Conservation (phyloP, 2,329 filamentous ascomycete species). For the Zasmidium angulare region DNA sequence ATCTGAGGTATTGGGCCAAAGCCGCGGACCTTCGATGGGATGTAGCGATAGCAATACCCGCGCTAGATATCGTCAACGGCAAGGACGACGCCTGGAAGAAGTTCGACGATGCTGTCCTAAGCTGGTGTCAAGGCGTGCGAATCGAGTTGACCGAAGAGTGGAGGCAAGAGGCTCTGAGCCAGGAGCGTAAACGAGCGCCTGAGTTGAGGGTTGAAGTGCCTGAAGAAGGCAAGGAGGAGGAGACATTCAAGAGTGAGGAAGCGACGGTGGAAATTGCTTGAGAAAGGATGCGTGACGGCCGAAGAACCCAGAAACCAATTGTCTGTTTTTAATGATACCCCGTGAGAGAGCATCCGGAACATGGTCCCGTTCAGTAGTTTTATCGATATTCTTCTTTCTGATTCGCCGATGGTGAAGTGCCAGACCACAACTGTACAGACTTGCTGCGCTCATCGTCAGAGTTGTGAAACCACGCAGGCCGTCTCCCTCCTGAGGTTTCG, state of each 20-base stretch:
- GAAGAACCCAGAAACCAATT: not conserved
- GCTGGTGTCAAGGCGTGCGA: slow-evolving; percentile 80
- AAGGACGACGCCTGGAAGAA: slow-evolving; percentile 70
- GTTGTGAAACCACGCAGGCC: too few relatives aligned
- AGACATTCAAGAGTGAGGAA: not conserved
- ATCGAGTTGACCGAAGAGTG: slow-evolving; percentile 79
- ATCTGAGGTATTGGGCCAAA: slow-evolving; percentile 94
- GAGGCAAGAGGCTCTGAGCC: slow-evolving; percentile 38
- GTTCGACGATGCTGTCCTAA: slow-evolving; percentile 79
- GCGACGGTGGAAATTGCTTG: not conserved
- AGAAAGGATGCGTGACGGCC: not conserved
- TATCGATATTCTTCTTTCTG: too few relatives aligned
- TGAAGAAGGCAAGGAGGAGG: slow-evolving; percentile 9
- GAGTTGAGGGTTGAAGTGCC: slow-evolving; percentile 31
- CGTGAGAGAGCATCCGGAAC: too few relatives aligned
- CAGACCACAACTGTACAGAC: too few relatives aligned
- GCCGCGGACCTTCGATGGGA: slow-evolving; percentile 94
- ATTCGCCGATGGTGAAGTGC: too few relatives aligned
- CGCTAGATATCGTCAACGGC: slow-evolving; percentile 81
- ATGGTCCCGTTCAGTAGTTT: too few relatives aligned
- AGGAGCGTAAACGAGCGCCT: slow-evolving; percentile 26
- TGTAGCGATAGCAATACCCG: slow-evolving; percentile 76
- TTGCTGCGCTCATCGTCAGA: too few relatives aligned
- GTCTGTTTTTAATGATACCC: not conserved
- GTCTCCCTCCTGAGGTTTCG: too few relatives aligned